Evolutionary conservation across 2,329 filamentous ascomycete species (phyloP).

Genomic region (Hyphodiscus sp.): DNA sequence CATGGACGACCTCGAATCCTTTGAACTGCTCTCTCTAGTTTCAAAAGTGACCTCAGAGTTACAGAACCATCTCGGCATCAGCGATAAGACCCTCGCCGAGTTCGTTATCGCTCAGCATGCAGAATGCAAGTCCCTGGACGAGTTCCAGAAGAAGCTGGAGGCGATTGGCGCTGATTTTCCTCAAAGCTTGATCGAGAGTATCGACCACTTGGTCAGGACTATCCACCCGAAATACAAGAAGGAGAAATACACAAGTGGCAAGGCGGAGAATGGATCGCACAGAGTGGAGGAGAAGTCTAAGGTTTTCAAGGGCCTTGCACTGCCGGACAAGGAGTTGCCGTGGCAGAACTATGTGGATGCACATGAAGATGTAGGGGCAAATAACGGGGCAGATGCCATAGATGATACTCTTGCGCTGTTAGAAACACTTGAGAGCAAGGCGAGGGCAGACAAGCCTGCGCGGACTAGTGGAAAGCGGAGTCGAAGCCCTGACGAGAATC

Average conservation of each 20-base stretch:
- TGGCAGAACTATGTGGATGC: slow-evolving; percentile 46
- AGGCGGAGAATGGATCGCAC: slow-evolving; percentile 36
- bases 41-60: no score
- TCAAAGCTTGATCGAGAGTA: slow-evolving; percentile 78
- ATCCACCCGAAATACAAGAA: slow-evolving; percentile 87
- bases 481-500: slow-evolving; percentile 40
- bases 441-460: slow-evolving; percentile 32
- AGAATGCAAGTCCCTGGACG: no score
- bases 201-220: slow-evolving; percentile 80
- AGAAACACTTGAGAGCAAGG: slow-evolving; percentile 78
- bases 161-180: slow-evolving; percentile 83
- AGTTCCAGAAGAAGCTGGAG: no score
- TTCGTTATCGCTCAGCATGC: no score
- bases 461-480: slow-evolving; percentile 44
- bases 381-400: slow-evolving; percentile 56
- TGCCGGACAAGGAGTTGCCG: slow-evolving; percentile 67
- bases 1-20: no score
- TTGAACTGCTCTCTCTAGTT: no score
- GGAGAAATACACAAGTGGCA: slow-evolving; percentile 36
- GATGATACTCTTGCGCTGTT: slow-evolving; percentile 90
- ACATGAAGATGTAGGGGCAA: slow-evolving; percentile 27
- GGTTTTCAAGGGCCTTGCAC: slow-evolving; percentile 82
- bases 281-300: slow-evolving; percentile 66
- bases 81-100: no score
- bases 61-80: no score